Base-by-base conservation (phyloP, 768 basidiomycete genomes). In the Podaxis sp. region DNA sequence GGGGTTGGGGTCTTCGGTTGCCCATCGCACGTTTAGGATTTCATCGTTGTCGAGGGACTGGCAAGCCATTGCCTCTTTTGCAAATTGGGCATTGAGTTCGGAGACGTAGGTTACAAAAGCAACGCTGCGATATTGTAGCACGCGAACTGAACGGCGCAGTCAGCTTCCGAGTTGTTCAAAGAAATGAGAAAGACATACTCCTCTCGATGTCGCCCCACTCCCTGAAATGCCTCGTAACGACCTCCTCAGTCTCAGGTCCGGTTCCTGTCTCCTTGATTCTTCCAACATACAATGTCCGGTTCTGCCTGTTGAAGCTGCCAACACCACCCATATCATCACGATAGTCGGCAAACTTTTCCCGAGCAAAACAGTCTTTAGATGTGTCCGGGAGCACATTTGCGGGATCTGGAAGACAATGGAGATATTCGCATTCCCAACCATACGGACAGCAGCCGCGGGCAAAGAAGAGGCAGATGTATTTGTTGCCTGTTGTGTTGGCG, bases 241-340 rank as follows among this genome's bases (percentile, higher is more conserved):
- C 87, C 71, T 95, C 93, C 76, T 98, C 94, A 11, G 94, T 96
- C 76, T 99, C 96, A 17, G 82, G 80, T 28, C 95, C 93, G 42
- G 80, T 87, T 0, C 93, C 93, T 0, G 90, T 93, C 79, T 97
- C 96, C 72, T 92, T 92, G 67, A 99, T 95, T 60, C 94, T 83
- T 2, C 96, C 96, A 51, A 99, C 85, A 72, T 99, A 99, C 15
- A 99, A 73, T 42, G 97, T 99, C 63, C 96, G 79, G 73, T 99
- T 99, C 74, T 94, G 90, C 42, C 96, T 79, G 69, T 90, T 92
- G 78, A 99, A 99, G 64, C 92, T 95, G 12, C 97, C 97, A 33
- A 99, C 96, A 76, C 97, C 97, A 68, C 97, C 97, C 97, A 99
- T 99, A 73, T 99, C 97, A 73, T 99, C 97, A 64, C 96, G 81